Evolutionary conservation across 208 protist species (phyloP).

Genomic region (Leptomonas seymouri): DNA sequence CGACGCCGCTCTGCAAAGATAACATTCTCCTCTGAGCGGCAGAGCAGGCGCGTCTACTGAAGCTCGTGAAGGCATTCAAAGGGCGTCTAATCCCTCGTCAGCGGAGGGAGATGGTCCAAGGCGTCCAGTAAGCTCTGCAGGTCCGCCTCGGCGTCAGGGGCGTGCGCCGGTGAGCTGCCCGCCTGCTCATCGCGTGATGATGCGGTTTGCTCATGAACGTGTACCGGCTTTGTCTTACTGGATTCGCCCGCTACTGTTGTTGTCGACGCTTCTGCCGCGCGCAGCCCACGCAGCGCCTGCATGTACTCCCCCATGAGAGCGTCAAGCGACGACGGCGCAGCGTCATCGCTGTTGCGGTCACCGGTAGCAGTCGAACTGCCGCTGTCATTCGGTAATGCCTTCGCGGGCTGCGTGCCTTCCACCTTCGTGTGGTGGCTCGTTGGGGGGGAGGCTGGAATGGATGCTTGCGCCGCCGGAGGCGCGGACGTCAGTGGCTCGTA

Average conservation of each 20-base stretch:
- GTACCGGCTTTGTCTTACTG: not conserved
- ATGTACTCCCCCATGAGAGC: slow-evolving; percentile 51
- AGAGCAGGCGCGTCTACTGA: no score
- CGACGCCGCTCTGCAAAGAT: no score
- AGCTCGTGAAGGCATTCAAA: not conserved
- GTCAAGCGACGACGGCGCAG: slow-evolving; percentile 23
- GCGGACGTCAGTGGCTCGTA: not conserved
- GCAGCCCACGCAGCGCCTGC: slow-evolving; percentile 26
- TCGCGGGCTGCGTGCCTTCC: not conserved
- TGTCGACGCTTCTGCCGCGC: not conserved
- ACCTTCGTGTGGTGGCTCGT: not conserved
- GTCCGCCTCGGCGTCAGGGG: not conserved
- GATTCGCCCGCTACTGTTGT: not conserved
- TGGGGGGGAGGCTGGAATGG: not conserved
- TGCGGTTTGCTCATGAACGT: not conserved
- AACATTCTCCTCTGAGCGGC: no score
- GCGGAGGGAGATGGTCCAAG: not conserved
- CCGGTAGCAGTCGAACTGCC: no score
- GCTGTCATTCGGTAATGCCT: not conserved
- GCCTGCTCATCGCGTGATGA: no score
- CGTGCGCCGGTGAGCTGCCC: not conserved
- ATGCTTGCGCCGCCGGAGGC: not conserved
- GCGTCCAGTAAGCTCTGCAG: slow-evolving; percentile 7
- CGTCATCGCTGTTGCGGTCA: not conserved
- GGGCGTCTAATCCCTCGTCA: no score